Conservation (phyloP, 2,329 filamentous ascomycete species). For the Chrysoporthe cubensis region DNA sequence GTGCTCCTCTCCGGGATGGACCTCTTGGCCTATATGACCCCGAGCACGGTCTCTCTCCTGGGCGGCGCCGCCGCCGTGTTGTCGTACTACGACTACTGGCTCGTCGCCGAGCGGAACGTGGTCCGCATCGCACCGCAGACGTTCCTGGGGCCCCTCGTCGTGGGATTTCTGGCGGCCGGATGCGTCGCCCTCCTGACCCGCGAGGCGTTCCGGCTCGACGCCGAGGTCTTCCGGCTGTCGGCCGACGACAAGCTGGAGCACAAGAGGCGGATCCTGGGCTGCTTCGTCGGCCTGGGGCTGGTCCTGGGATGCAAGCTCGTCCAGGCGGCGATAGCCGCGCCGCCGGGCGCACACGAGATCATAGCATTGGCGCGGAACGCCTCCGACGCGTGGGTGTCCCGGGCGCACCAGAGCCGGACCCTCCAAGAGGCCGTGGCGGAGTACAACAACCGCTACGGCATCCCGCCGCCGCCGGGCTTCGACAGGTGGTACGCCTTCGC, state of each 20-base stretch:
- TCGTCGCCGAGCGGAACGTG: not conserved
- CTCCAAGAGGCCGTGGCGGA: slow-evolving; percentile 65
- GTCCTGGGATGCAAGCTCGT: not conserved
- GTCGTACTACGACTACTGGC: not conserved
- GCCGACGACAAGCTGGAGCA: not conserved
- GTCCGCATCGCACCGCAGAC: not conserved
- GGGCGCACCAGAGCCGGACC: slow-evolving; percentile 43
- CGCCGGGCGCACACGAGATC: not conserved
- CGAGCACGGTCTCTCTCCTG: slow-evolving; percentile 4
- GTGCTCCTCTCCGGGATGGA: slow-evolving; percentile 1
- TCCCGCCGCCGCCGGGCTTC: slow-evolving; percentile 75
- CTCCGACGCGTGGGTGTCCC: not conserved
- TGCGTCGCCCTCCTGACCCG: not conserved
- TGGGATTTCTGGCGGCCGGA: not conserved
- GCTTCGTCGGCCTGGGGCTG: not conserved
- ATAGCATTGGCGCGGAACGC: not conserved
- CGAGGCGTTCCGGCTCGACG: slow-evolving; percentile 3
- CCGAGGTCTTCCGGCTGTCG: slow-evolving; percentile 5
- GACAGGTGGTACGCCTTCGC: slow-evolving; percentile 66
- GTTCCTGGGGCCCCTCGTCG: not conserved
- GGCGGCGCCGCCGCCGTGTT: not conserved
- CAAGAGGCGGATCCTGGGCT: not conserved
- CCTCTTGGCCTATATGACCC: slow-evolving; percentile 3
- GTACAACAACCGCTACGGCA: slow-evolving; percentile 66
- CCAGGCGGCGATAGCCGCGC: not conserved